Evolutionary conservation across 1,139 yeast species (phyloP).

Genomic region (Pichia cactophila): DNA sequence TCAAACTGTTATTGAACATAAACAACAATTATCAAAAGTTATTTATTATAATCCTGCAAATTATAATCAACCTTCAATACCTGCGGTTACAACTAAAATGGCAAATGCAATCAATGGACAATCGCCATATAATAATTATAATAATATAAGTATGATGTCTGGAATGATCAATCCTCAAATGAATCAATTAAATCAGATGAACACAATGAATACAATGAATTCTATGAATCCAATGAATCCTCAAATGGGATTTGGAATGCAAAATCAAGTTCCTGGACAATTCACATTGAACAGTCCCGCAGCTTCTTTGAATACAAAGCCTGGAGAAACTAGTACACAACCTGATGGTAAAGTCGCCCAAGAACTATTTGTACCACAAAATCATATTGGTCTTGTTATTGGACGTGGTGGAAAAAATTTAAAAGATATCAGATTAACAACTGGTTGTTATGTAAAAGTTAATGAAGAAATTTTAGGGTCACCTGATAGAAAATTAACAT

Average conservation of each 20-base stretch:
- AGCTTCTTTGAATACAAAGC: conserved; percentile 12
- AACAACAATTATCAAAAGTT: conserved; percentile 43
- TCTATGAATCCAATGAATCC: neutral
- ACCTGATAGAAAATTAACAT: conserved; percentile 55
- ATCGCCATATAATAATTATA: conserved; percentile 1
- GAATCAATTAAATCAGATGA: conserved; percentile 12
- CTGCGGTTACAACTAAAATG: conserved; percentile 7
- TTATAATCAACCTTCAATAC: conserved; percentile 20
- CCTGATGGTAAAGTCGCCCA: conserved; percentile 48
- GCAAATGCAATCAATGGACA: conserved; percentile 2
- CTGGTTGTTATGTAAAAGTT: conserved; percentile 71
- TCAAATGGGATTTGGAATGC: conserved; percentile 2
- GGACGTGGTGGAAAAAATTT: conserved; percentile 84
- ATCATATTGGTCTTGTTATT: conserved; percentile 74
- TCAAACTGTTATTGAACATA: conserved; percentile 56
- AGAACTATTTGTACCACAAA: conserved; percentile 69
- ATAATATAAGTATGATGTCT: conserved; percentile 18
- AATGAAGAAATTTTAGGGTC: conserved; percentile 55
- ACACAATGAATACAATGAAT: conserved; percentile 1
- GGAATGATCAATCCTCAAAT: conserved; percentile 14
- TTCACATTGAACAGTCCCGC: conserved; percentile 2
- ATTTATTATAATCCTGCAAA: conserved; percentile 63
- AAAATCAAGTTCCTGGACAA: neutral
- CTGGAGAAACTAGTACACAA: conserved; percentile 17
- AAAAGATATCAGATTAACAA: conserved; percentile 66